Percentiles rank a stretch among this genome's conserved stretches.
Conservation (phyloP, 148 eudicot species). For the Cornus controversa region DNA sequence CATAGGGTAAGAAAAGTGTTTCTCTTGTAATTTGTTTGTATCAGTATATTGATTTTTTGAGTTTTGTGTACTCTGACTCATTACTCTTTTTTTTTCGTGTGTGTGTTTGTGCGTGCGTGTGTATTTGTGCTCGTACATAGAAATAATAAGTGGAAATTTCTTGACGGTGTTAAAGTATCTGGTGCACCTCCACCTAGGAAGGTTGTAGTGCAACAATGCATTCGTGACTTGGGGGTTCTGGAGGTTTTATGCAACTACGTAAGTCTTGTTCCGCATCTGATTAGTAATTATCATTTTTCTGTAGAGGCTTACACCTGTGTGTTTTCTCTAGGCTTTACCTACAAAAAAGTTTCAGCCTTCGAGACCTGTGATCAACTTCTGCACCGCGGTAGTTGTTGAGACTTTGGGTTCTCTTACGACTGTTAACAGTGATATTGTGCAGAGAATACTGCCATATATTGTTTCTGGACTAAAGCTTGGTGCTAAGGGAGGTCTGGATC, state of each 20-base stretch:
- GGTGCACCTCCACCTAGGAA: conserved; percentile 91
- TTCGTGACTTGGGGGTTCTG: conserved; percentile 69
- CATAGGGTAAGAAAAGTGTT: conserved; percentile 43
- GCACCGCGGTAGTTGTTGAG: conserved; percentile 83
- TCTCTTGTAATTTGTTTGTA: not conserved
- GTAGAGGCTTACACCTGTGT: not conserved
- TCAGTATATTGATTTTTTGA: not conserved
- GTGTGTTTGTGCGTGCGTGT: too few relatives aligned
- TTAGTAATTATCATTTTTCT: not conserved
- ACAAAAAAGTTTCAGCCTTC: conserved; percentile 68
- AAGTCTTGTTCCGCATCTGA: conserved; percentile 15
- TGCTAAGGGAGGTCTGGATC: conserved; percentile 50
- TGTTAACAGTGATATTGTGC: conserved; percentile 57
- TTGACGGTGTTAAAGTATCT: conserved; percentile 75
- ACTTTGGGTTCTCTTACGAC: conserved; percentile 53
- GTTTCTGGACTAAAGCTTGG: conserved; percentile 60
- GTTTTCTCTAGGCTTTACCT: conserved; percentile 45
- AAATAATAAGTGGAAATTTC: conserved; percentile 81
- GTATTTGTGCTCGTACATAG: conserved; percentile 22
- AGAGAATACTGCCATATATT: conserved; percentile 75
- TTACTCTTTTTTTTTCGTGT: not conserved
- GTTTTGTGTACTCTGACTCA: not conserved
- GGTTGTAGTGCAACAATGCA: conserved; percentile 84
- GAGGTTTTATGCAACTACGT: conserved; percentile 68
- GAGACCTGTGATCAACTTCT: conserved; percentile 57